Evolutionary conservation across 2,329 filamentous ascomycete genomes (phyloP).

Genomic region (Epichloe glyceriae): DNA sequence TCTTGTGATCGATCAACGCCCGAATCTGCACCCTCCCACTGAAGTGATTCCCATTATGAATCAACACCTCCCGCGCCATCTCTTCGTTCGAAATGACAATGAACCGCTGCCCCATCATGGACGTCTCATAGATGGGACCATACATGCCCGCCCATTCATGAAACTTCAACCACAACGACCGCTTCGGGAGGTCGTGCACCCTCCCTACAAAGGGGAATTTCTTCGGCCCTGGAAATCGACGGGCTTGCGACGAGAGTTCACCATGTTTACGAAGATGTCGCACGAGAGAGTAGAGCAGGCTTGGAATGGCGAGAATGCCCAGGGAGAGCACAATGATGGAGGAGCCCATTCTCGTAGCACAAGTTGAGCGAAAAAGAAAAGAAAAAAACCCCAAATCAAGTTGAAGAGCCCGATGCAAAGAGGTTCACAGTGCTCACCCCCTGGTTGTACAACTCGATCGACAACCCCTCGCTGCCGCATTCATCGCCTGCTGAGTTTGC

Average conservation of each 20-base stretch:
- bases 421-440: no score
- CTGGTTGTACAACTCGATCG: no score
- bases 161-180: constrained; percentile 37
- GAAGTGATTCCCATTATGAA: constrained; percentile 37
- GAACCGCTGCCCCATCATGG: constrained; percentile 26
- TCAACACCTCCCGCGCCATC: constrained; percentile 34
- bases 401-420: background rate
- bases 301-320: constrained; percentile 21
- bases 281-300: constrained; percentile 28
- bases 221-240: constrained; percentile 30
- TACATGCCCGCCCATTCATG: constrained; percentile 31
- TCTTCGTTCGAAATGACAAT: constrained; percentile 34
- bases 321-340: background rate
- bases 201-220: constrained; percentile 35
- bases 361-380: background rate
- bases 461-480: no score
- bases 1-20: constrained; percentile 35
- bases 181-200: constrained; percentile 34
- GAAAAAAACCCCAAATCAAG: background rate
- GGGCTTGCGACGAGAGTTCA: constrained; percentile 14
- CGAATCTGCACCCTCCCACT: constrained; percentile 37
- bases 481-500: no score
- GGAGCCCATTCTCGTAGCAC: background rate
- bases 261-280: constrained; percentile 21
- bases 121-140: constrained; percentile 31